Evolutionary conservation across 495 filamentous ascomycete species (phyloP), one percentile per base, ranked within the genome.

Genomic region (Penicillium silybi): DNA sequence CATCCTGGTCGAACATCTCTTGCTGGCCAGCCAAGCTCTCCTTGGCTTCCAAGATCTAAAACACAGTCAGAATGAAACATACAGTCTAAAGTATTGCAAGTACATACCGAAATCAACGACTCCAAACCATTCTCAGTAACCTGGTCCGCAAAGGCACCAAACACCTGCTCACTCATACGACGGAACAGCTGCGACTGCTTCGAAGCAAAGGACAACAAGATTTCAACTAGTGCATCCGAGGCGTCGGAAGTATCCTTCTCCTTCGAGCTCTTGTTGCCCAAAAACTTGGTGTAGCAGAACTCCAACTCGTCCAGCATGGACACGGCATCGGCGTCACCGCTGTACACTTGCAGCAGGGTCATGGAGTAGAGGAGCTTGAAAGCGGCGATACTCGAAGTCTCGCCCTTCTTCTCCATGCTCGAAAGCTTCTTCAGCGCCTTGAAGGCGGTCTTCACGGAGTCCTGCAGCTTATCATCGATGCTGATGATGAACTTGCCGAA

Each of bases 361-460:
- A 95, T 77, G n/a, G 88, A 87, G 66, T 93, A 92, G 7, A 97
- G 75, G 7, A 97, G 76, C 39, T 85, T 84, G 53, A 95, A 85
- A 0, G 88, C 87, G 35, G 82, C 62, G 48, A 71, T 56, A 47
- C 70, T 61, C 10, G 68, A 60, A 16, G 50, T 54, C 42, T 70
- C 63, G 2, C 63, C 64, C 38, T 72, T 69, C 52, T 73, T 71
- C n/a, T 73, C 67, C 70, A 80, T 79, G 62, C 83, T 83, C n/a
- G 85, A 76, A 4, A 92, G 69, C 50, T 85, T 84, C 57, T 82
- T 78, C 41, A 96, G 69, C 7, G 80, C 80, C 47, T 85, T 82
- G 57, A 83, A 72, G 9, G 88, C 88, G 3, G 65, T 69, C 41
- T 82, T 76, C 15, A 87, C 76, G 4, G 83, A 80, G 1, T 79